Evolutionary conservation across 441 rosid species (phyloP).

Genomic region (Biscutella laevigata): DNA sequence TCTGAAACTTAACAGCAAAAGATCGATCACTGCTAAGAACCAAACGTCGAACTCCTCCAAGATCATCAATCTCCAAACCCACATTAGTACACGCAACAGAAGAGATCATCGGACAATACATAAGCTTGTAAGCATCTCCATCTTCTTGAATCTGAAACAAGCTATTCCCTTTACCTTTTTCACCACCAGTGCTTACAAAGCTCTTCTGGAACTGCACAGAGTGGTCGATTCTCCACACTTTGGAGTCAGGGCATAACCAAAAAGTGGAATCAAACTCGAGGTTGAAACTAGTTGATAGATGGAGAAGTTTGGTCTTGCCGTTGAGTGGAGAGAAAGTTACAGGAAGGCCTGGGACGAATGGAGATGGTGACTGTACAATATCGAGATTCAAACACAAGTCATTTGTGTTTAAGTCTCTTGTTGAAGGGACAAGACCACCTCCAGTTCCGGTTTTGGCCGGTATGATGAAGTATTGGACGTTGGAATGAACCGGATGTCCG

Average conservation of each 20-base stretch:
- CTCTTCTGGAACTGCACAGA: slow-evolving; percentile 13
- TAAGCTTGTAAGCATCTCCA: slow-evolving; percentile 24
- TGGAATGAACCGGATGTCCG: slow-evolving; percentile 8
- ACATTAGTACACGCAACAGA: slow-evolving; percentile 13
- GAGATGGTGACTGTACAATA: slow-evolving; percentile 17
- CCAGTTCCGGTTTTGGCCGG: slow-evolving; percentile 25
- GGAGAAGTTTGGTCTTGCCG: slow-evolving; percentile 5
- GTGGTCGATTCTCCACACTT: slow-evolving; percentile 19
- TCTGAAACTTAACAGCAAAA: slow-evolving; percentile 18
- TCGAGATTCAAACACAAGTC: slow-evolving; percentile 20
- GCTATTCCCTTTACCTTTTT: slow-evolving; percentile 15
- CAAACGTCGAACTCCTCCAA: slow-evolving; percentile 11
- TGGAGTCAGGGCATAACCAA: slow-evolving; percentile 20
- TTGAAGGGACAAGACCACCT: slow-evolving; percentile 22
- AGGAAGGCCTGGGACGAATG: slow-evolving; percentile 19
- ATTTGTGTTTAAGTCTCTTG: slow-evolving; percentile 1
- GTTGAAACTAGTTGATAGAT: slow-evolving; percentile 15
- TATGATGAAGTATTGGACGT: slow-evolving; percentile 21
- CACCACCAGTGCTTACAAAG: slow-evolving; percentile 18
- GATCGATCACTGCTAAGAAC: slow-evolving; percentile 16
- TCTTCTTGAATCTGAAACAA: slow-evolving; percentile 23
- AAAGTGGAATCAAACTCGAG: slow-evolving; percentile 15
- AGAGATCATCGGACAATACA: slow-evolving; percentile 19
- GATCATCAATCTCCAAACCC: slow-evolving; percentile 16
- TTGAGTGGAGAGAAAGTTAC: slow-evolving; percentile 11